Evolutionary conservation across 495 filamentous ascomycete species (phyloP), one percentile per base, ranked within the genome.

Genomic region (Annulohypoxylon stygium): DNA sequence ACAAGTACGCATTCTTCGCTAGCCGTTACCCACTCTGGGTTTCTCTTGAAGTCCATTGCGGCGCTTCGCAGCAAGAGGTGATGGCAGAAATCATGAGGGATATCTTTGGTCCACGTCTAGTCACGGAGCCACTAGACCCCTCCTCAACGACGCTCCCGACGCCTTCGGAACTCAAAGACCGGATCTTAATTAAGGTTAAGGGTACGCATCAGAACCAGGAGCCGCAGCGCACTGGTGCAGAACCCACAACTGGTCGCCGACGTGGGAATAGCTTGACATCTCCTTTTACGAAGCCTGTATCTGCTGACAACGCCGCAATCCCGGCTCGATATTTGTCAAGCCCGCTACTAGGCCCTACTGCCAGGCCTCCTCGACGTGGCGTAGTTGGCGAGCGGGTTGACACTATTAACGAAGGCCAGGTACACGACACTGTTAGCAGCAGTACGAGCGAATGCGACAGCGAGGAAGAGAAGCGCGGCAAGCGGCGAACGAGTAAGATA

Each of bases 1-100:
- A 92, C 73, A 94, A 93, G 74, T 97, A 98, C 76, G 95, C 96
- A 12, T 99, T 99, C 76, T 83, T 88, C 51, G 88, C 90, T 26
- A 92, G 91, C 2, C 87, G 85, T 14, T 97, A 94, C 68, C 96
- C 96, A 7, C 86, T 99, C 7, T 97, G 95, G 80, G 87, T 99
- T 53, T 98, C 96, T 14, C 90, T 99, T 23, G 96, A 99, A 76
- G 95, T 99, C 16, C 96, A 97, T 78, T 99, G 96, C 85, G 90
- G 87, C 71, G 79, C 89, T 9, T 86, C 91, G 57, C 95, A 97
- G 74, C 96, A 99, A 78, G 82, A 88, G 43, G 87, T 86, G 41
- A 98, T 99, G 95, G 93, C 94, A 23, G 90, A 93, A 58, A 96
- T 93, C 66, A 97, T 99, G 89, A 90, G 89, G 61, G 89, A 92